Conservation (phyloP, 495 filamentous ascomycete species). For the Penicillium bialowiezense region DNA sequence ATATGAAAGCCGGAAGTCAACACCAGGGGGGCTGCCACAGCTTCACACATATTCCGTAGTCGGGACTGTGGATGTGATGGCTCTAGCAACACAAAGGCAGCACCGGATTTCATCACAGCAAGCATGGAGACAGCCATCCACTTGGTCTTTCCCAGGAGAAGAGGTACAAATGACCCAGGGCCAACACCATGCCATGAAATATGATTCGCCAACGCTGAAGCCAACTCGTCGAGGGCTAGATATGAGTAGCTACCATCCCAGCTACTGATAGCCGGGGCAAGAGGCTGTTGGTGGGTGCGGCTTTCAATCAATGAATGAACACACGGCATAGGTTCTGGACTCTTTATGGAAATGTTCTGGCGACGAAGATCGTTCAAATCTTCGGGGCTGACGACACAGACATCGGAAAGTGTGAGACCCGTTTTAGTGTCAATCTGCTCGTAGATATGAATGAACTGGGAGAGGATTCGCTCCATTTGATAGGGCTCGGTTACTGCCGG, state of each 20-base stretch:
- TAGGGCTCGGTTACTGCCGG: not conserved
- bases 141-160: constrained; percentile 16
- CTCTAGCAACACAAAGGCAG: constrained; percentile 23
- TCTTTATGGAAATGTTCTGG: too few relatives aligned
- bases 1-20: too few relatives aligned
- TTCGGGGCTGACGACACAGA: not conserved
- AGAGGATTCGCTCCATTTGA: not conserved
- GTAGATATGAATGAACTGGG: not conserved
- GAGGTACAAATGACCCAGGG: not conserved
- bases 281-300: not conserved
- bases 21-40: constrained; percentile 2
- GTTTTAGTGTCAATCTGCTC: not conserved
- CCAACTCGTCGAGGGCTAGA: not conserved
- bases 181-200: constrained; percentile 7
- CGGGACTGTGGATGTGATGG: constrained; percentile 17
- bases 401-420: not conserved
- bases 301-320: too few relatives aligned
- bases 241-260: constrained; percentile 7
- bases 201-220: not conserved
- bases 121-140: constrained; percentile 36
- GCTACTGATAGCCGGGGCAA: not conserved
- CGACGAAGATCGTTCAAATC: not conserved
- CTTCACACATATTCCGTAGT: constrained; percentile 12
- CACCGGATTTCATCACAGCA: constrained; percentile 34
- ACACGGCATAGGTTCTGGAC: constrained; percentile 1